Base-by-base conservation (phyloP, 495 filamentous ascomycete species). In the Pyrenula massariospora region DNA sequence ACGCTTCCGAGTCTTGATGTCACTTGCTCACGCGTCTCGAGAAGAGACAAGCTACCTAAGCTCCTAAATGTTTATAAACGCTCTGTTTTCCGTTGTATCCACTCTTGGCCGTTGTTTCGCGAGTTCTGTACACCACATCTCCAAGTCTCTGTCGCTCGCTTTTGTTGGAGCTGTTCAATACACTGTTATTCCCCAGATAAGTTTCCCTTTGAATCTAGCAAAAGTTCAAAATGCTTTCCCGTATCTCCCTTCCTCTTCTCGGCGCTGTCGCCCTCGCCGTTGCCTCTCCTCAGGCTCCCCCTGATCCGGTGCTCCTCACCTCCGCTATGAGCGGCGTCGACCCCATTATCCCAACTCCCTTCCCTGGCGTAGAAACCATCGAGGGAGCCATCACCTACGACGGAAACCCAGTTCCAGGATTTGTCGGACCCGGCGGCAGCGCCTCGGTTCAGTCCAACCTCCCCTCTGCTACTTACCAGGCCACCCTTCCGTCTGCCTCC, bases 401-500 rank as follows among this genome's bases (percentile, higher is more conserved):
- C 15, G 31, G 31, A 5, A 5, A 5, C 15, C 31, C 31, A 15
- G 15, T 8, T 15, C 31, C 31, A 42, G 31, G 31, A 5, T 42
- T 42, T 15, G 31, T 42, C 15, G 31, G 31, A 5, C 31, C 31
- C 31, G 31, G 31, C 8, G 31, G 31, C 15, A 42, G 31, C 31
- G 31, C 31, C 5, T 5, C 31, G 15, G 31, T 42, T 15, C 31
- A 42, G 15, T 42, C 31, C 71, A 91, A 91, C 67, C 80, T 84
- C 15, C 54, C 60, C 8, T 80, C 81, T 19, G 70, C 75, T 15
- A 63, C 70, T n/a, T 87, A 84, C 70, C 70, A 74, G 48, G 86
- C 84, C 8, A 72, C 62, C 2, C 73, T 92, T 1, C 31, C 31
- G 8, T 42, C 31, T 8, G 31, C 31, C 5, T 42, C 31, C 8